A percentile compares a stretch with the other conserved stretches of the same genome.
These are phyloP conservation scores for Panaeolus cyanescens DNA, from an alignment of 768 basidiomycete genomes.

Conservation along the genomic window DNA sequence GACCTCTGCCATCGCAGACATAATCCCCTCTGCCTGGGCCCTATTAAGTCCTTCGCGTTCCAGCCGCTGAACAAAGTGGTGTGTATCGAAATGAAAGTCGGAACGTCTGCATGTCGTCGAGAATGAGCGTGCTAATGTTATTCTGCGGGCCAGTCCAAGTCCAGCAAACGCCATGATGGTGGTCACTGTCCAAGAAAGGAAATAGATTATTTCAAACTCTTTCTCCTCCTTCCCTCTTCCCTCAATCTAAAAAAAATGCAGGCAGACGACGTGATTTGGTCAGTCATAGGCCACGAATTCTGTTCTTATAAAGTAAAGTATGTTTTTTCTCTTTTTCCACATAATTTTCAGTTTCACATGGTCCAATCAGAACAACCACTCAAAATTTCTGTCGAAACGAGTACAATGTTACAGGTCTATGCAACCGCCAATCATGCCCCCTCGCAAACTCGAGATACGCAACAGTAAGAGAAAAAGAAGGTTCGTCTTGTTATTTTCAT, in stretches of 20 bases:
- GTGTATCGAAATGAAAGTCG: slow-evolving; percentile 92
- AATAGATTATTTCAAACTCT: not conserved
- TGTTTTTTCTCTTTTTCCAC: slow-evolving; percentile 28
- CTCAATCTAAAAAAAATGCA: slow-evolving; percentile 53
- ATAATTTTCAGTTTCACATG: slow-evolving; percentile 10
- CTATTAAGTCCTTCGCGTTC: slow-evolving; percentile 88
- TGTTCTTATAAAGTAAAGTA: slow-evolving; percentile 99
- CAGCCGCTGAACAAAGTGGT: slow-evolving; percentile 90
- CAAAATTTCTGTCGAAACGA: slow-evolving; percentile 99
- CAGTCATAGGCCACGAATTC: slow-evolving; percentile 90
- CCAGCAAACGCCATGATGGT: too few relatives aligned
- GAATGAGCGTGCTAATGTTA: slow-evolving; percentile 18
- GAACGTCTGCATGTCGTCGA: slow-evolving; percentile 24
- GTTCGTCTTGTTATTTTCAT: slow-evolving; percentile 36
- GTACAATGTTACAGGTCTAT: slow-evolving; percentile 97
- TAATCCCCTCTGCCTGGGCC: slow-evolving; percentile 94
- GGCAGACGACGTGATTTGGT: slow-evolving; percentile 99
- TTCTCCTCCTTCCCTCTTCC: not conserved
- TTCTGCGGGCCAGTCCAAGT: not conserved
- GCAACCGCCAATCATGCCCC: slow-evolving; percentile 93
- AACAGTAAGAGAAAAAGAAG: slow-evolving; percentile 96
- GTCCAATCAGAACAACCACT: slow-evolving; percentile 74
- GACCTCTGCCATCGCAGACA: slow-evolving; percentile 95
- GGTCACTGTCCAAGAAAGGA: not conserved
- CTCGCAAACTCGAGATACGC: slow-evolving; percentile 98